Evolutionary conservation across 2,329 filamentous ascomycete species (phyloP), one percentile per base, ranked within the genome.

Genomic region (Fusarium nurragi): DNA sequence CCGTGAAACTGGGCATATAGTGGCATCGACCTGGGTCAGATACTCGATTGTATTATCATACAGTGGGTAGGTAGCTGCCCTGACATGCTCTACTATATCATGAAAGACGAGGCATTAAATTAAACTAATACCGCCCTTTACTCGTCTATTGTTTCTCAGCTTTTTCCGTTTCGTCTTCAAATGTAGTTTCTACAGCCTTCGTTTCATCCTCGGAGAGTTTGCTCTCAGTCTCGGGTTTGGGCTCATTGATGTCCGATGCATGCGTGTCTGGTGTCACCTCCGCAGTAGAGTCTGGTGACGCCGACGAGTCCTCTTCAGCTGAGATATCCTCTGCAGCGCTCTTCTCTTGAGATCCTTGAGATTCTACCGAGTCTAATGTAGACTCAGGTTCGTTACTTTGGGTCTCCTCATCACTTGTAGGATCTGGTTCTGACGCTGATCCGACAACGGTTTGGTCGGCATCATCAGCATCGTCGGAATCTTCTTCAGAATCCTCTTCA

Each of bases 371-470:
- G 22, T 73, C 54, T 19, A 32, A 18, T 18, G 38, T 45, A 32
- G 53, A 26, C 12, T 56, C 40, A n/a, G 52, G 40, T 34, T 62
- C 47, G 19, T 44, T 58, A 12, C 10, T 36, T 40, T 22, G 44
- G 5, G 38, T 44, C 6, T 59, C 57, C 7, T 66, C 44, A 18
- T 48, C 52, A 19, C 57, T 54, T 39, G 25, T 40, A 19, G 62
- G 18, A 13, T 57, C 54, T 19, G 71, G 67, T n/a, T 76, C 67
- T 37, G 59, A 53, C 16, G 50, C 49, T 3, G 64, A 48, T 16
- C 65, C 69, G 14, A 74, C 40, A 14, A 74, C 58, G n/a, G 71
- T 71, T 46, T 69, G 64, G 10, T 74, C 69, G 4, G 68, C 65
- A 12, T 72, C 72, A 11, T 60, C 41, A 10, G 37, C 53, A 22